Percentiles rank a stretch among this genome's conserved stretches.
Evolutionary conservation across 768 basidiomycete genomes (phyloP).

Genomic region (Phylloporus sp.): DNA sequence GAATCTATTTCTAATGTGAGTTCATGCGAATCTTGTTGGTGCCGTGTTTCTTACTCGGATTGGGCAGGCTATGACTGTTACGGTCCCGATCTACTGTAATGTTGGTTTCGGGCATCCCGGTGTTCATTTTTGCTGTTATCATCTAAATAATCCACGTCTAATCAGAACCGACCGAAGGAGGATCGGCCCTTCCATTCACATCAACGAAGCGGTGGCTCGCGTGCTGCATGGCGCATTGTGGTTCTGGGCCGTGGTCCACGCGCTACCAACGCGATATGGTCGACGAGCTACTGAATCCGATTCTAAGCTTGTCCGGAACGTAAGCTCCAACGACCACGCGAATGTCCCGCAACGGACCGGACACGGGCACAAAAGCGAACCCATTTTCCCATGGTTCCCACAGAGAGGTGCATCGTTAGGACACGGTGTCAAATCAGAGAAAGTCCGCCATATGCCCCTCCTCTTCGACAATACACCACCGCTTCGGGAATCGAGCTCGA

Average conservation of each 20-base stretch:
- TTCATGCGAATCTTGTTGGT: not conserved
- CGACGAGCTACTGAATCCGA: not conserved
- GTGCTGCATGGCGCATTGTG: not conserved
- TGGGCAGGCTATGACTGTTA: not conserved
- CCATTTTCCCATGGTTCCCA: not conserved
- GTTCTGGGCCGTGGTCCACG: not conserved
- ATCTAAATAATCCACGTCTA: not conserved
- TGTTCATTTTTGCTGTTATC: not conserved
- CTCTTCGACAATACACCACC: too few relatives aligned
- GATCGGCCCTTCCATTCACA: too few relatives aligned
- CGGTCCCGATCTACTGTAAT: not conserved
- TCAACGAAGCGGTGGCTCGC: not conserved
- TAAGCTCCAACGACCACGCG: not conserved
- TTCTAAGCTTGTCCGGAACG: not conserved
- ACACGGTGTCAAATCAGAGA: too few relatives aligned
- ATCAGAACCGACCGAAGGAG: not conserved
- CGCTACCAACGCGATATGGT: not conserved
- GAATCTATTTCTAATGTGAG: conserved; percentile 2
- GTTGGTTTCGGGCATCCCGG: too few relatives aligned
- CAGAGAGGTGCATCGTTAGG: not conserved
- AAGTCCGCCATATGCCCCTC: too few relatives aligned
- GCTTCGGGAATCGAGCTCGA: too few relatives aligned
- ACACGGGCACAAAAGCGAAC: too few relatives aligned
- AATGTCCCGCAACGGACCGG: not conserved
- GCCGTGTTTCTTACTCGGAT: not conserved